Evolutionary conservation across 495 filamentous ascomycete species (phyloP), one percentile per base, ranked within the genome.

Genomic region (Poronia punctata): DNA sequence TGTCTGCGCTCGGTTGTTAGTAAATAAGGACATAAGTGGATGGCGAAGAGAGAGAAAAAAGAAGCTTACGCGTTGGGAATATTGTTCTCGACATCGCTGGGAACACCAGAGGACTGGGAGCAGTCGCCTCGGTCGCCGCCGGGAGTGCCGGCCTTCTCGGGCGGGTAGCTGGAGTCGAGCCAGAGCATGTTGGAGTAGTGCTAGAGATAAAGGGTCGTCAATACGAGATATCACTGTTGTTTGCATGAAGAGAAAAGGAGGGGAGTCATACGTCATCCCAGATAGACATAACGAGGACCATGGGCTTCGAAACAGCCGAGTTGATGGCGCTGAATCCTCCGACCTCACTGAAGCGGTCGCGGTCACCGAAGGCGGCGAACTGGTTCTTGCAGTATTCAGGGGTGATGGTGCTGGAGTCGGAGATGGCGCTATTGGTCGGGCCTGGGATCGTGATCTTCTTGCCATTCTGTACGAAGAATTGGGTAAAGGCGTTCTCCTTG

Each of bases 151-250:
- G 69, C 43, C 34, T 67, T 61, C 52, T 71, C 69, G 27, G 70
- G 62, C 3, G 85, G 86, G 69, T 80, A 87, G 62, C 66, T 74
- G 57, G 78, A 79, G 70, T 89, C 85, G 53, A 92, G 79, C 86
- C 86, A 90, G 50, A 83, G 72, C 86, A 89, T 90, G 67, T 85
- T 74, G 64, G 72, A 65, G 56, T 71, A 64, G 64, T 88, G 76
- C 56, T 62, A 24, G 5, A 43, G 26, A 7, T n/a, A n/a, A 20
- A 2, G 15, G 7, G 22, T 5, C n/a, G 35, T 45, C 19, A 47
- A 30, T 21, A n/a, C n/a, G n/a, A n/a, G n/a, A n/a, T n/a, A n/a
- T n/a, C n/a, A n/a, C n/a, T n/a, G n/a, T n/a, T n/a, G n/a, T n/a
- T n/a, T n/a, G n/a, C n/a, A n/a, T n/a, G n/a, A n/a, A n/a, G 7